These are phyloP conservation scores for Cochlearia excelsa DNA, from an alignment of 345 rosid species.

Conservation along the genomic window DNA sequence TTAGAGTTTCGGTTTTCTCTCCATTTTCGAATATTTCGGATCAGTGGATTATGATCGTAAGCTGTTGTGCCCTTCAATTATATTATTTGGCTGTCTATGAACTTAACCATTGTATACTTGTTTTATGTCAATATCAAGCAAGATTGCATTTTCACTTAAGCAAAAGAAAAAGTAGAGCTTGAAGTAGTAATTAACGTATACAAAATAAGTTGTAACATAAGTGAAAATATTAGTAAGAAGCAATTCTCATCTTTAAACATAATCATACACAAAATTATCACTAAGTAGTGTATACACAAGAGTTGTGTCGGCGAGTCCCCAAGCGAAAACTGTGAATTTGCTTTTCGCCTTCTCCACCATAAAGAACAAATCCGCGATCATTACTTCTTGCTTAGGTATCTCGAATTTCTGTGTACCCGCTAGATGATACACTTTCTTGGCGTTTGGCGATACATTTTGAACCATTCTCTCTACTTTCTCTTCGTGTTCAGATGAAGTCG, in stretches of 20 bases:
- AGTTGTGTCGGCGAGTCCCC: conserved; percentile 94
- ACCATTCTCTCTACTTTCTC: conserved; percentile 66
- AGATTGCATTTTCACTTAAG: too few relatives aligned
- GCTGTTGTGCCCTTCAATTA: too few relatives aligned
- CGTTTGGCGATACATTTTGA: conserved; percentile 51
- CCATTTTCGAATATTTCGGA: background rate
- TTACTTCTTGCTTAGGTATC: conserved; percentile 75
- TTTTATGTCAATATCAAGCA: too few relatives aligned
- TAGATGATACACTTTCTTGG: conserved; percentile 68
- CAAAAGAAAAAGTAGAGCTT: too few relatives aligned
- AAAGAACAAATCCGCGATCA: conserved; percentile 61
- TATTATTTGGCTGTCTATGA: too few relatives aligned
- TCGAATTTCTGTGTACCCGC: conserved; percentile 96
- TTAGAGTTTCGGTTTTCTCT: conserved; percentile 6
- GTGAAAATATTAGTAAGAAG: too few relatives aligned
- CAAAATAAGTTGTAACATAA: too few relatives aligned
- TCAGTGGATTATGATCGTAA: too few relatives aligned
- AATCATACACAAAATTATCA: too few relatives aligned
- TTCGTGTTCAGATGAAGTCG: conserved; percentile 56
- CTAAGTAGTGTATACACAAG: conserved; percentile 39
- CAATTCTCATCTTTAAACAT: too few relatives aligned
- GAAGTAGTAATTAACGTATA: too few relatives aligned
- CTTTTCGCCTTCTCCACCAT: conserved; percentile 82
- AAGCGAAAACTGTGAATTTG: conserved; percentile 71
- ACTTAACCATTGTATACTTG: too few relatives aligned